phyloP scores from a whole-genome alignment of 2,329 filamentous ascomycete genomes.

The Colletotrichum graminicola region DNA sequence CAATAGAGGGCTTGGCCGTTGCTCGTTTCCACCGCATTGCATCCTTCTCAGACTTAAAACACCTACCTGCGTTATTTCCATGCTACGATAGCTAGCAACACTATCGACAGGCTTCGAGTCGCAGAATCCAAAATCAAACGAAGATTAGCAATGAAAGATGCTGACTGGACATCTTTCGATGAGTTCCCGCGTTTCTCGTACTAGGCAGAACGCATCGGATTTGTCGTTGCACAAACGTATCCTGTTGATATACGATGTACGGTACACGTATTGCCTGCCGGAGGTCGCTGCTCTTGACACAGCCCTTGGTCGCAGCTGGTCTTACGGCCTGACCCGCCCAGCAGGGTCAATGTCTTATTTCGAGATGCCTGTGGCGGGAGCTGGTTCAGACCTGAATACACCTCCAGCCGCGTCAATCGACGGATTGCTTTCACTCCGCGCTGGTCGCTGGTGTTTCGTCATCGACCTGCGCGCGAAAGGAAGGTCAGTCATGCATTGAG shows the following conservation, averaged over 20 bases:
- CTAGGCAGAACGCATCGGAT: neutral
- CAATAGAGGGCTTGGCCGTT: neutral
- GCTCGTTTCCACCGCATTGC: neutral
- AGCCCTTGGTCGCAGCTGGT: constrained; percentile 6
- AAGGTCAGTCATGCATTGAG: neutral
- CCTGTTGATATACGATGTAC: constrained; percentile 2
- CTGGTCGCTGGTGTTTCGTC: neutral
- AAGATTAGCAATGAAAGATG: constrained; percentile 19
- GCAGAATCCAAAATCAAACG: constrained; percentile 16
- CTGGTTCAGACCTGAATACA: neutral
- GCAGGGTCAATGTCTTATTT: neutral
- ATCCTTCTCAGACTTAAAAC: neutral
- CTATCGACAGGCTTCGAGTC: neutral
- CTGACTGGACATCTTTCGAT: constrained; percentile 17
- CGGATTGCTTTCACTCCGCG: constrained; percentile 10
- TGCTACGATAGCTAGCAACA: neutral
- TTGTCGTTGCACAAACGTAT: constrained; percentile 17
- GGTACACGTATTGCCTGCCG: neutral
- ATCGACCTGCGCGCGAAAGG: neutral
- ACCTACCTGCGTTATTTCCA: neutral
- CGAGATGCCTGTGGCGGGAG: neutral
- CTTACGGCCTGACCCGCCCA: neutral
- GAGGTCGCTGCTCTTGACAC: neutral
- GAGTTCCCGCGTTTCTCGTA: constrained; percentile 28
- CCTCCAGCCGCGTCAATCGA: constrained; percentile 1